Percentiles rank a stretch among this genome's conserved stretches.
Evolutionary conservation across 176 grass and related monocot genomes (phyloP).

Genomic region (Elaeis guineensis): DNA sequence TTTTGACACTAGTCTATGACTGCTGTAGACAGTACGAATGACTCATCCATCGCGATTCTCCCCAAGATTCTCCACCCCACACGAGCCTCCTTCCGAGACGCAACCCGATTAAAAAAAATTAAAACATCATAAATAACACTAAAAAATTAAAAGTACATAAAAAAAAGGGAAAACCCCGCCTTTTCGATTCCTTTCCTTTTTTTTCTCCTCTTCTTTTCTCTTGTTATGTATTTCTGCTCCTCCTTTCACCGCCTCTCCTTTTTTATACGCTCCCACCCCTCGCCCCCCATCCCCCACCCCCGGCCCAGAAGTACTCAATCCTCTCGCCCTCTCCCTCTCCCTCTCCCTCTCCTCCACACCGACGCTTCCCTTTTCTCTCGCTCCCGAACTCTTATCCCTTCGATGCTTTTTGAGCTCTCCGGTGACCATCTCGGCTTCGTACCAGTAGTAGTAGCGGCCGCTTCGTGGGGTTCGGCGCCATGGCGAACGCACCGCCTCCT

Average conservation of each 20-base stretch:
- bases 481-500: slow-evolving; percentile 51
- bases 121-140: neutral
- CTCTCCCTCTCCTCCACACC: too few species aligned
- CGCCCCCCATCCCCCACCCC: neutral
- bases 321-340: too few species aligned
- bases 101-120: neutral
- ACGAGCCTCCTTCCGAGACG: neutral
- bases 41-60: too few species aligned
- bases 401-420: neutral
- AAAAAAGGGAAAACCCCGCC: neutral
- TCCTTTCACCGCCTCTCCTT: neutral
- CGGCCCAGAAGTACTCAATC: too few species aligned
- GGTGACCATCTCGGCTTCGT: too few species aligned
- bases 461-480: slow-evolving; percentile 10
- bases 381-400: neutral
- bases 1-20: too few species aligned
- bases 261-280: neutral
- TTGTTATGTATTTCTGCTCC: neutral
- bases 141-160: neutral
- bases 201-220: neutral
- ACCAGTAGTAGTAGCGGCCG: too few species aligned
- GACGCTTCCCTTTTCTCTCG: neutral
- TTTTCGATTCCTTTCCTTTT: neutral
- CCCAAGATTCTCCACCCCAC: neutral
- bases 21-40: too few species aligned